These are phyloP conservation scores for Aspergillus aculeatinus DNA, from an alignment of 2,329 filamentous ascomycete genomes.

Conservation along the genomic window DNA sequence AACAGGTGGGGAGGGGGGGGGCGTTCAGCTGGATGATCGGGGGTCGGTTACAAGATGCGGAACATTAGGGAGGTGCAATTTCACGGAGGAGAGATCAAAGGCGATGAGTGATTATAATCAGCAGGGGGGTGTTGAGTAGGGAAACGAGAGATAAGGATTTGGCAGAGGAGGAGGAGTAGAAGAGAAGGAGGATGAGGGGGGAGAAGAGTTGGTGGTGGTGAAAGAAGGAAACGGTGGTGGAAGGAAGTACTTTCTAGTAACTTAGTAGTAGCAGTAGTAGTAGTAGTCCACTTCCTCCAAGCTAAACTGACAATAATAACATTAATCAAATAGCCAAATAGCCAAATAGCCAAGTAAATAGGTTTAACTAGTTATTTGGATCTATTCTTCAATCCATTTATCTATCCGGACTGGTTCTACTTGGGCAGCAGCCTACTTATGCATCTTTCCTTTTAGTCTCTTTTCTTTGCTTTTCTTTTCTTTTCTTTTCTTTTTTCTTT, in stretches of 20 bases:
- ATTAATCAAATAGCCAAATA: too few relatives aligned
- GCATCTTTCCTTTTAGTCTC: background rate
- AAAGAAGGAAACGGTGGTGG: background rate
- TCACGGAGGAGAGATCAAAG: background rate
- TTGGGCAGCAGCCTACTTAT: background rate
- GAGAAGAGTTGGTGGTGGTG: background rate
- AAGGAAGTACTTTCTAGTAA: background rate
- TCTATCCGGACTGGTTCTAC: background rate
- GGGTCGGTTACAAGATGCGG: background rate
- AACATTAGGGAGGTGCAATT: background rate
- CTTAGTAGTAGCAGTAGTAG: too few relatives aligned
- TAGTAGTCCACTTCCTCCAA: too few relatives aligned
- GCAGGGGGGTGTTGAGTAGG: too few relatives aligned
- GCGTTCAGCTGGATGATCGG: slow-evolving; percentile 1
- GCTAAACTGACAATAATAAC: too few relatives aligned
- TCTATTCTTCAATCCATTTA: background rate
- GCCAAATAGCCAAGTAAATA: background rate
- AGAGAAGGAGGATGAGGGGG: background rate
- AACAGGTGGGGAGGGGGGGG: slow-evolving; percentile 17
- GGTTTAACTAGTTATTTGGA: too few relatives aligned
- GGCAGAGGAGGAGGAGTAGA: background rate
- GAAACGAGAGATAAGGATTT: too few relatives aligned
- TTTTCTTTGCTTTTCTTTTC: background rate
- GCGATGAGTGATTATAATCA: background rate
- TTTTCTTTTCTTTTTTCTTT: background rate